Base-by-base conservation (phyloP, 257 asterid species). In the Handroanthus guayacan region DNA sequence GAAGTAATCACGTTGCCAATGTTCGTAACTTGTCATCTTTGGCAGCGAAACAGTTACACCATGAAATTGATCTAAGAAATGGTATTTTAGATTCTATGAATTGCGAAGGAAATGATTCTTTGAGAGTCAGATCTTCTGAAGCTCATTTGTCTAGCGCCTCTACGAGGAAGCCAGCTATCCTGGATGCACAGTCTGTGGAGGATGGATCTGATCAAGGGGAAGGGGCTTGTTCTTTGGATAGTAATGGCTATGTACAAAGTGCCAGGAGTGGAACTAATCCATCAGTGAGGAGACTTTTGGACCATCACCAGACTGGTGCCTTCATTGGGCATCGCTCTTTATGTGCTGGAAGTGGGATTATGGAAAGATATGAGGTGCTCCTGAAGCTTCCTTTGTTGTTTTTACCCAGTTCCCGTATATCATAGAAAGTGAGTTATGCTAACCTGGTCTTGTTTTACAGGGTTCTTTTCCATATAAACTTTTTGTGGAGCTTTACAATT, bases 401-500 rank as follows among this genome's bases (percentile, higher is more conserved):
- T 61, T 69, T 37, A 45, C 60, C 57, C 34, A 8, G 17, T n/a
- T 67, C 64, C 5, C 17, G 13, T 74, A 20, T 56, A 61, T 57
- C 51, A 43, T 58, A 16, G 63, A 54, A 66, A 73, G 18, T n/a
- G 62, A 67, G 69, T 71, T 48, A 50, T 51, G n/a, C 82, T 78
- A 78, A 83, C 77, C 43, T 41, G 71, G 39, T 73, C 25, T 77
- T 81, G 73, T 67, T 69, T 80, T 79, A 62, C 90, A 93, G 98
- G 96, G 90, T 45, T 85, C 84, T 17, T 90, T 92, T 78, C 83
- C 93, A 3, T 91, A 91, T 25, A 94, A 93, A 45, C 80, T 75
- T 68, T 93, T 93, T 78, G 94, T 93, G 84, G 88, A 87, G 89
- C 97, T 93, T 65, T 88, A 89, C 80, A 81, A 87, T 51, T 86